Conservation (phyloP, 768 basidiomycete species). For the Cystofilobasidium bisporidii region DNA sequence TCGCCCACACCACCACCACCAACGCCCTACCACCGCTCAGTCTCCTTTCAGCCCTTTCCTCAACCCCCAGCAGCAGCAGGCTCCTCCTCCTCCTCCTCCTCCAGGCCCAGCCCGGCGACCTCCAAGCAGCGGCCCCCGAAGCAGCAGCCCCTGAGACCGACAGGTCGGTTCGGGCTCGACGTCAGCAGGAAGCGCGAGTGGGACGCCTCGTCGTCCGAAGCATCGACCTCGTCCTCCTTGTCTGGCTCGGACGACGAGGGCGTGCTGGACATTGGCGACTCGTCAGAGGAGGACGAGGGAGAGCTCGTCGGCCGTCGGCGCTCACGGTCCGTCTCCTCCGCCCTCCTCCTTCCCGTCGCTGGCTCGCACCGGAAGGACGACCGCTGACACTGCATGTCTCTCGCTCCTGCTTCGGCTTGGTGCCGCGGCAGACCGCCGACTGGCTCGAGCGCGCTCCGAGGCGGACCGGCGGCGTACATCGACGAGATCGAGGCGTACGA, state of each 20-base stretch:
- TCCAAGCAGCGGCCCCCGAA: not conserved
- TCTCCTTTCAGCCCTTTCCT: too few species aligned
- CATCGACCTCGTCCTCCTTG: too few species aligned
- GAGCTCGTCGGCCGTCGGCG: too few species aligned
- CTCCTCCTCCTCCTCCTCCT: too few species aligned
- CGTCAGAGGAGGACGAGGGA: too few species aligned
- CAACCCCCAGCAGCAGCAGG: too few species aligned
- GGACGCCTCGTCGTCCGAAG: not conserved
- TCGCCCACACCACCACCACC: not conserved
- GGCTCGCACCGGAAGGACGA: too few species aligned
- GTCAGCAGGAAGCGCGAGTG: constrained; percentile 4
- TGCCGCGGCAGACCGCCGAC: not conserved
- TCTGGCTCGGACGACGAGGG: constrained; percentile 1
- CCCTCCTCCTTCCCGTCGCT: too few species aligned
- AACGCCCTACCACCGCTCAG: not conserved
- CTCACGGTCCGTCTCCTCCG: too few species aligned
- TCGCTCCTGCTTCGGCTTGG: too few species aligned
- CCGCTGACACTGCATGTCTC: too few species aligned
- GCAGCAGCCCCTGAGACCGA: not conserved
- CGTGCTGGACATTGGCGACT: not conserved
- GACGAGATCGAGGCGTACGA: constrained; percentile 23
- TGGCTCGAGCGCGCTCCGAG: not conserved
- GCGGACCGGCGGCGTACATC: not conserved
- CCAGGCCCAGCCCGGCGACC: not conserved
- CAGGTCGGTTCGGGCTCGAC: constrained; percentile 2